Evolutionary conservation across 306 rosid genomes (phyloP).

Genomic region (Vigna trinervia): DNA sequence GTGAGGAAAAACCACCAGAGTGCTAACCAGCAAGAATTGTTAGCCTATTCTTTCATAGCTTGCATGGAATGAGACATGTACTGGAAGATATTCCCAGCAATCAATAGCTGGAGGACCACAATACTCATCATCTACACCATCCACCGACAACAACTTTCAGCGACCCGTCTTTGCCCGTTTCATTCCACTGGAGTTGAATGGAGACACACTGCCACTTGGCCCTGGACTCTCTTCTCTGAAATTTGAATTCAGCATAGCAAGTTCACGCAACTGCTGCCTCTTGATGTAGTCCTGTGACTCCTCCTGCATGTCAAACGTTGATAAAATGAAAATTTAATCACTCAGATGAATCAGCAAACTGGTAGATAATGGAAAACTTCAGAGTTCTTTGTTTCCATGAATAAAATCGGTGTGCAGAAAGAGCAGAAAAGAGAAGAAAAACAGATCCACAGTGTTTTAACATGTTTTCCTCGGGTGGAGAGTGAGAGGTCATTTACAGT

Average conservation of each 20-base stretch:
- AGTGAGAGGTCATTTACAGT: not conserved
- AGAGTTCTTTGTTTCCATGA: slow-evolving; percentile 5
- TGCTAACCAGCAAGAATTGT: slow-evolving; percentile 60
- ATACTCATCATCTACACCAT: slow-evolving; percentile 25
- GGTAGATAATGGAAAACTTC: slow-evolving; percentile 6
- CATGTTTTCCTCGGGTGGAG: not conserved
- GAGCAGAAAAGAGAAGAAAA: not conserved
- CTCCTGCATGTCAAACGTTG: slow-evolving; percentile 60
- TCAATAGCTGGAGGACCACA: slow-evolving; percentile 46
- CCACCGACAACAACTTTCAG: slow-evolving; percentile 45
- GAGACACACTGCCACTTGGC: slow-evolving; percentile 84
- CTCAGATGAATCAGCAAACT: not conserved
- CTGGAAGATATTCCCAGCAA: slow-evolving; percentile 43
- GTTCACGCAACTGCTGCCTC: slow-evolving; percentile 89
- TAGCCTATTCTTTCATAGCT: slow-evolving; percentile 60
- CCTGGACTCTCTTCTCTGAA: slow-evolving; percentile 93
- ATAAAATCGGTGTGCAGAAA: slow-evolving; percentile 27
- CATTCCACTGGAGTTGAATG: slow-evolving; percentile 93
- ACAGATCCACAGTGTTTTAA: not conserved
- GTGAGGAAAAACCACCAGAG: slow-evolving; percentile 21
- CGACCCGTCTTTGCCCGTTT: slow-evolving; percentile 93
- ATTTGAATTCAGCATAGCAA: slow-evolving; percentile 86
- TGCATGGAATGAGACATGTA: slow-evolving; percentile 32
- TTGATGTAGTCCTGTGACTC: slow-evolving; percentile 84
- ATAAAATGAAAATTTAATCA: slow-evolving; percentile 10